A percentile compares a stretch with the other conserved stretches of the same genome.
phyloP scores from a whole-genome alignment of 768 basidiomycete species.

The Mycena olivaceomarginata region DNA sequence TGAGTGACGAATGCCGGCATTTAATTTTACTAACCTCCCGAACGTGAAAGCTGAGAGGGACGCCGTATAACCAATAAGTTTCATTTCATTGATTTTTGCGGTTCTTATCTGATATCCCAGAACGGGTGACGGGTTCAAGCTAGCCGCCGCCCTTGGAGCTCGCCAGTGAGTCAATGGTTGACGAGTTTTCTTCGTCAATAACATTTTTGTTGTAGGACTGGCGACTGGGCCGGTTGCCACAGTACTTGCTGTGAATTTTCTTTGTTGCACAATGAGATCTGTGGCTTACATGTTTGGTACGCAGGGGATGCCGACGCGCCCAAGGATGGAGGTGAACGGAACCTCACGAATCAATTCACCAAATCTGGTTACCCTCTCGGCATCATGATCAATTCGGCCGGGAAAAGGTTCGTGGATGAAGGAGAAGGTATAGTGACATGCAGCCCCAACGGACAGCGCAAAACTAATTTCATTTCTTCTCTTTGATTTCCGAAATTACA shows the following conservation, averaged over 20 bases:
- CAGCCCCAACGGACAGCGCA: neutral
- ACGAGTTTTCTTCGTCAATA: neutral
- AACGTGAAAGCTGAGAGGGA: slow-evolving; percentile 74
- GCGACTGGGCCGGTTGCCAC: slow-evolving; percentile 85
- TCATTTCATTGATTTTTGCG: neutral
- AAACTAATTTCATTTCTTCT: neutral
- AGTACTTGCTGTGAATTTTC: slow-evolving; percentile 62
- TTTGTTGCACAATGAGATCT: neutral
- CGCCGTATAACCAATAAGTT: slow-evolving; percentile 74
- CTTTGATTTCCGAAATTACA: slow-evolving; percentile 80
- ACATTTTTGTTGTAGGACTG: slow-evolving; percentile 55
- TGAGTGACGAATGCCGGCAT: slow-evolving; percentile 48
- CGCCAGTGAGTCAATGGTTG: slow-evolving; percentile 39
- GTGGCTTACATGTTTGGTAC: neutral
- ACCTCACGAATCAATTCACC: slow-evolving; percentile 81
- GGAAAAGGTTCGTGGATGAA: slow-evolving; percentile 81
- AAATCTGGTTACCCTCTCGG: slow-evolving; percentile 86
- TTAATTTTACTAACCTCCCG: slow-evolving; percentile 8
- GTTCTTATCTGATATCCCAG: neutral
- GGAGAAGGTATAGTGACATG: slow-evolving; percentile 59
- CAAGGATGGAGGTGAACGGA: slow-evolving; percentile 69
- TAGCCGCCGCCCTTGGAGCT: slow-evolving; percentile 72
- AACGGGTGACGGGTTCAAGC: slow-evolving; percentile 75
- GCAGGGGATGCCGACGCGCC: slow-evolving; percentile 82
- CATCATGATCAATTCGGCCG: slow-evolving; percentile 78